Base-by-base conservation (phyloP, 768 basidiomycete genomes). In the Hericium erinaceus region DNA sequence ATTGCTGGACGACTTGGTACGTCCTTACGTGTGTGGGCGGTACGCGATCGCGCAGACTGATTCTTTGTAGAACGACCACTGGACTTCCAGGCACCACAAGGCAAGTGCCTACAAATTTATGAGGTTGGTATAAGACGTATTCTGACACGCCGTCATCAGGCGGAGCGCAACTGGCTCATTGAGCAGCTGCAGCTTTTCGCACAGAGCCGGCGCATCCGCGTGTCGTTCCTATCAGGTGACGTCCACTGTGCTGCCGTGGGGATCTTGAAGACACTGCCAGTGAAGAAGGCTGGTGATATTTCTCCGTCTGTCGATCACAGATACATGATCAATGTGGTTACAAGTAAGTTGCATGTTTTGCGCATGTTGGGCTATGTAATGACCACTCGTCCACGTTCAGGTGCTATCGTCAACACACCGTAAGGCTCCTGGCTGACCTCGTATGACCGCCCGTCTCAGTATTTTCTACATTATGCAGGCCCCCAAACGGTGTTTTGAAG, bases 381-480 rank as follows among this genome's bases (percentile, higher is more conserved):
- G 39, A 38, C 56, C 37, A 60, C 58, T 22, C 28, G 18, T 39
- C 8, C 10, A 62, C 20, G 41, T 60, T 44, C 54, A 85, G 83
- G 84, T 65, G 95, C 95, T 13, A 98, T 99, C 61, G 95, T 99
- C 51, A 95, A 97, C 67, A 97, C 95, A 5, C 94, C 95, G 87
- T 87, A 66, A 67, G 88, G 75, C 10, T 59, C 6, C 28, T 18
- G 10, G 16, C 13, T 10, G 12, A 12, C 6, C 2, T 38, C 1
- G 10, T 22, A 24, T 44, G 41, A 39, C 48, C 56, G 41, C 39
- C 28, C 7, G 18, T 37, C 13, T 58, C 20, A 54, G 51, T 26
- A 49, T n/a, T 40, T 8, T 33, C 39, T 37, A 18, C 13, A 26
- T 33, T 46, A 44, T 33, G 6, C 56, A 74, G 72, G 38, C 89